Evolutionary conservation across 768 basidiomycete genomes (phyloP), one percentile per base, ranked within the genome.

Genomic region (Tephrocybe rancida): DNA sequence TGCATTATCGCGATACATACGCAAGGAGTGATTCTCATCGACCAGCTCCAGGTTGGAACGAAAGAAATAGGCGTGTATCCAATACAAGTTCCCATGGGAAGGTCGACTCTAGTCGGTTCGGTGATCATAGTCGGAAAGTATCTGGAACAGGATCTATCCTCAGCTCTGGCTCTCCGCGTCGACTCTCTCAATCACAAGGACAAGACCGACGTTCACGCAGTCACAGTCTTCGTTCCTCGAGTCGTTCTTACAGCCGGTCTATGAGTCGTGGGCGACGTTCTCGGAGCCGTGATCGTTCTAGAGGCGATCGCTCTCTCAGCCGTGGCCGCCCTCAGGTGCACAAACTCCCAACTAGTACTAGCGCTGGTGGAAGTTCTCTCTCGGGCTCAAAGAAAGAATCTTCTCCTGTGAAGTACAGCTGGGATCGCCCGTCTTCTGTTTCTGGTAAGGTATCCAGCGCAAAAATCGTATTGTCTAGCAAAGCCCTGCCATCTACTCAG

Each of bases 1-100:
- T 71, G 35, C 66, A 61, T 44, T 69, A 74, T 43, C 71, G 76
- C 57, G 77, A 80, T 44, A 65, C 75, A 22, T 64, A 69, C 56
- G 64, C 69, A 32, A 66, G 66, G 47, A 73, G 67, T 44, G 78
- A 88, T 63, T 76, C 74, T 6, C 85, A 87, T 60, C 72, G 84
- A 51, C 84, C 83, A 51, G 68, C 72, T 7, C 54, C 52, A 5
- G 54, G 57, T 26, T 50, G 55, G 26, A 35, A 10, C 34, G 55
- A 54, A n/a, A 42, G 52, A 43, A 41, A 38, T 8, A 19, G 57
- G 3, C 48, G 46, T 37, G 7, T 50, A n/a, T 41, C 53, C 16
- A 58, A 48, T 10, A 6, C 26, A 18, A 55, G 53, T 29, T 38
- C 54, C 52, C 44, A 38, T 29, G 54, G 27, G 46, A 55, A 35